Conservation (phyloP, 2,329 filamentous ascomycete genomes). For the Coniella lustricola region DNA sequence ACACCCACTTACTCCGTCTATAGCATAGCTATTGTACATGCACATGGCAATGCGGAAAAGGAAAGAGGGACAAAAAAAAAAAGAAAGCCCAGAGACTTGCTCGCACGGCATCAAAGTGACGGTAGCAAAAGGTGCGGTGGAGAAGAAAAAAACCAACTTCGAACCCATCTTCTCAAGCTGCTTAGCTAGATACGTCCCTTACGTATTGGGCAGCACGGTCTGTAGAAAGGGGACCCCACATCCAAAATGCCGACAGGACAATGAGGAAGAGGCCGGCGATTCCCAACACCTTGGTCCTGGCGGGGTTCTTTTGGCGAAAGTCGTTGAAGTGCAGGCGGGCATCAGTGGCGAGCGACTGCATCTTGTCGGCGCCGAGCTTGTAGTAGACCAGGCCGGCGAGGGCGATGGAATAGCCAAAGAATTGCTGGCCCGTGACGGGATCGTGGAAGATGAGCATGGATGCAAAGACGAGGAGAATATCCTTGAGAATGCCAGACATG, state of each 20-base stretch:
- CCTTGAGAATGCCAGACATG: conserved; percentile 65
- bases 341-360: conserved; percentile 13
- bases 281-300: conserved; percentile 7
- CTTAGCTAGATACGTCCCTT: conserved; percentile 1
- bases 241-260: conserved; percentile 7
- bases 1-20: too few species aligned
- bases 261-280: conserved; percentile 5
- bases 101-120: too few species aligned
- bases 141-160: not conserved
- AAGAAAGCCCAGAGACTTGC: too few species aligned
- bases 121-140: too few species aligned
- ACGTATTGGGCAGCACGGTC: conserved; percentile 10
- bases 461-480: conserved; percentile 61
- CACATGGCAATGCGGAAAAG: too few species aligned
- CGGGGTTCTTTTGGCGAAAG: conserved; percentile 15
- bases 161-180: not conserved
- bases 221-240: conserved; percentile 7
- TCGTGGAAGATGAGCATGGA: conserved; percentile 63
- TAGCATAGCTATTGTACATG: too few species aligned
- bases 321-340: conserved; percentile 13
- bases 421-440: conserved; percentile 57
- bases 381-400: conserved; percentile 26
- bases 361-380: conserved; percentile 16
- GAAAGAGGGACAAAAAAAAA: too few species aligned
- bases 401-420: conserved; percentile 63